phyloP scores from a whole-genome alignment of 2,329 filamentous ascomycete genomes.

The Penicillium expansum region DNA sequence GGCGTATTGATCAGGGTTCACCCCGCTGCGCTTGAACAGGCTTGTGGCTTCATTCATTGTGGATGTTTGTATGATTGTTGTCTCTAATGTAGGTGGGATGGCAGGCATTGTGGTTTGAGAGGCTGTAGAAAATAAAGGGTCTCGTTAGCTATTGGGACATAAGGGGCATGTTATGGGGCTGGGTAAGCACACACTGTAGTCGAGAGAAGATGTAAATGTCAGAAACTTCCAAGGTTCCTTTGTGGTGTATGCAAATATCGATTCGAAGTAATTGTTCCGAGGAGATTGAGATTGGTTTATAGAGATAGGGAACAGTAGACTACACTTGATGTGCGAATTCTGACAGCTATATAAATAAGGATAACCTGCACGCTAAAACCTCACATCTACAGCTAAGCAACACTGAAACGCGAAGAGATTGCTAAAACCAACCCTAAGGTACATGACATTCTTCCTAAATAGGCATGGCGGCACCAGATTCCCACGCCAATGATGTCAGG shows the following conservation, averaged over 20 bases:
- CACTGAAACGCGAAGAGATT: conserved; percentile 17
- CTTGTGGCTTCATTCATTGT: conserved; percentile 3
- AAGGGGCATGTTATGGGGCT: not conserved
- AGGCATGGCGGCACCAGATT: conserved; percentile 10
- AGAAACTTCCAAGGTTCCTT: not conserved
- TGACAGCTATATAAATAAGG: not conserved
- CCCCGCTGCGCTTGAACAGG: conserved; percentile 17
- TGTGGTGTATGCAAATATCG: not conserved
- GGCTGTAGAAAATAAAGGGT: not conserved
- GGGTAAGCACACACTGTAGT: not conserved
- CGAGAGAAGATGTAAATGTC: not conserved
- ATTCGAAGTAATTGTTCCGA: not conserved
- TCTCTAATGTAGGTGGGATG: not conserved
- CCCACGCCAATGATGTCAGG: conserved; percentile 19
- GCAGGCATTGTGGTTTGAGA: not conserved
- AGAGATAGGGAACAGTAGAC: not conserved
- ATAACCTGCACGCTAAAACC: not conserved
- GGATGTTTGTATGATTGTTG: not conserved
- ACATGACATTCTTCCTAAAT: conserved; percentile 15
- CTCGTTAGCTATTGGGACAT: not conserved
- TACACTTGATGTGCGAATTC: not conserved
- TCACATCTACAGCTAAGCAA: conserved; percentile 10
- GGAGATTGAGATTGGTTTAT: not conserved
- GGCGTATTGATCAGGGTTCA: conserved; percentile 13
- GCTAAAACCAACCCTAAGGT: conserved; percentile 3